Conservation (phyloP, 208 protist species). For the Trichomonas tenax region DNA sequence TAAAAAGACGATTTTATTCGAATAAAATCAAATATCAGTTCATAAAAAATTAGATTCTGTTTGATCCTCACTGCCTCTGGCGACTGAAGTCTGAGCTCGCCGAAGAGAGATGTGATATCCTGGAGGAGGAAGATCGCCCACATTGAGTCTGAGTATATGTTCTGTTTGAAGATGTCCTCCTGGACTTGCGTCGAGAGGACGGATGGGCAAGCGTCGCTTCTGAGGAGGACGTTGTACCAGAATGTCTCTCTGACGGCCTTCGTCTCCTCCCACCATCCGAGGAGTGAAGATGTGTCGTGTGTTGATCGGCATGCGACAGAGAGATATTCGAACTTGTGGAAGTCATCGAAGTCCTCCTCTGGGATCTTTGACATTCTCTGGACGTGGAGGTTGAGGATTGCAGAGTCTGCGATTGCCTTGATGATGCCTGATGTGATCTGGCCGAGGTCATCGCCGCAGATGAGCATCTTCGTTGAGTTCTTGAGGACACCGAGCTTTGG, state of each 20-base stretch:
- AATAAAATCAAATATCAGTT: no score
- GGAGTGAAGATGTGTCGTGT: neutral
- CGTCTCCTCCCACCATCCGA: neutral
- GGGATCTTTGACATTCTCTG: conserved; percentile 3
- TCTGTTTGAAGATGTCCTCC: neutral
- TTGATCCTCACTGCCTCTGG: neutral
- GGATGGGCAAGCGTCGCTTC: neutral
- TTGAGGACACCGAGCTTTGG: neutral
- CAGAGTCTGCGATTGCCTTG: neutral
- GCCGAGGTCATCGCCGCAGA: neutral
- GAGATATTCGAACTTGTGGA: neutral
- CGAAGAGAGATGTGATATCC: neutral
- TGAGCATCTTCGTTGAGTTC: neutral
- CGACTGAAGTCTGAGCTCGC: neutral
- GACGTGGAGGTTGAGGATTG: neutral
- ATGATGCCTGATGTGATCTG: neutral
- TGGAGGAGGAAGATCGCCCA: neutral
- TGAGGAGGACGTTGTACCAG: neutral
- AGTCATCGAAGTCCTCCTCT: neutral
- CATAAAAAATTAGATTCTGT: no score
- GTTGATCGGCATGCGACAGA: neutral
- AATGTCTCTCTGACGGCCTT: neutral
- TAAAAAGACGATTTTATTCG: no score
- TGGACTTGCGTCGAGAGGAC: neutral
- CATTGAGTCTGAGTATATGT: neutral